Base-by-base conservation (phyloP, 257 asterid species). In the Lycium ferocissimum region DNA sequence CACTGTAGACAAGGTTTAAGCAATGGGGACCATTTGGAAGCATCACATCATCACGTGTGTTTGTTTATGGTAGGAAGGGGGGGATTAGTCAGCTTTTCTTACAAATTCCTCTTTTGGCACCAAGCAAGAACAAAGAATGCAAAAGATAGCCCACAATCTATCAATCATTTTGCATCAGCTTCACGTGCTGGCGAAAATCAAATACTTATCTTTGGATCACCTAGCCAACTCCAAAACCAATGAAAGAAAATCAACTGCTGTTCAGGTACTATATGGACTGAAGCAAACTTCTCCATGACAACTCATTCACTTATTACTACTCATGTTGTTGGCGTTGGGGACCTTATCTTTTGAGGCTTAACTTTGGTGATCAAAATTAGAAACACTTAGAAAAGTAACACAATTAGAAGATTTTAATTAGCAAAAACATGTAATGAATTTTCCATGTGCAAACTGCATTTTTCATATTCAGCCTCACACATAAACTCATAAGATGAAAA, bases 21-120 rank as follows among this genome's bases (percentile, higher is more conserved):
- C 40, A 47, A 47, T 20, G 22, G 80, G 59, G 80, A 47, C 59
- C 58, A 73, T 73, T 73, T 47, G 17, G 59, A 20, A 73, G 59
- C 33, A 70, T 71, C 57, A 71, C 79, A 71, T 40, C 80, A 73
- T 73, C 80, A 47, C 80, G 20, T 73, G 80, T 47, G 56, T 66
- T 66, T 13, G 73, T 66, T 65, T 66, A n/a, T 43, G 59, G 53
- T n/a, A 72, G 80, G 57, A 72, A 45, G 58, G 58, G 12, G 56
- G 15, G 45, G 56, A 18, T 45, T 12, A 72, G 81, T 49, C 81
- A 51, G 40, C 61, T 75, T 49, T 75, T 61, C 43, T 49, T 75
- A 49, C 7, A 51, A 1, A 49, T 22, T 75, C 59, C 81, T 75
- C 18, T 14, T 26, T 75, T 75, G 81, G 59, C 22, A 75, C 81